phyloP scores from a whole-genome alignment of 805 yeast species.

The Sungouiozyma intestinalis region DNA sequence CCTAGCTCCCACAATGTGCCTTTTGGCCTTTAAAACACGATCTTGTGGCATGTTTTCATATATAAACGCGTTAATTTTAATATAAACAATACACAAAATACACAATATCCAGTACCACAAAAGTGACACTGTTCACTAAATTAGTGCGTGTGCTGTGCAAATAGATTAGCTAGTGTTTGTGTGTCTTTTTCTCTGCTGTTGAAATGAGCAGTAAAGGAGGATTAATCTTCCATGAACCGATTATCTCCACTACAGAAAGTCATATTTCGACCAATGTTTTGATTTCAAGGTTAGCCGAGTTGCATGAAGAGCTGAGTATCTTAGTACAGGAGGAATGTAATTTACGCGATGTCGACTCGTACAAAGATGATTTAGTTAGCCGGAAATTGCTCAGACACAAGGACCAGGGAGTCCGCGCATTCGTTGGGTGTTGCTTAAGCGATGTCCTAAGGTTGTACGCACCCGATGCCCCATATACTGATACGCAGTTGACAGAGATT shows the following conservation, averaged over 20 bases:
- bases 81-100: neutral
- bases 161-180: too few relatives aligned
- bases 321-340: slow-evolving; percentile 53
- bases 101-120: too few relatives aligned
- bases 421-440: slow-evolving; percentile 59
- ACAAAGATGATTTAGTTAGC: slow-evolving; percentile 44
- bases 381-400: slow-evolving; percentile 49
- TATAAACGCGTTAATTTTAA: neutral
- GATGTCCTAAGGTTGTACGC: slow-evolving; percentile 73
- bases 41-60: neutral
- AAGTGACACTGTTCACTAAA: neutral
- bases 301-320: slow-evolving; percentile 54
- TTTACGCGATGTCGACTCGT: slow-evolving; percentile 32
- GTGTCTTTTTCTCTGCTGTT: too few relatives aligned
- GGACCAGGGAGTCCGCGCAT: slow-evolving; percentile 61
- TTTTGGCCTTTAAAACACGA: too few relatives aligned
- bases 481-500: slow-evolving; percentile 47
- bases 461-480: slow-evolving; percentile 82
- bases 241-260: slow-evolving; percentile 46
- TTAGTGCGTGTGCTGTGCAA: too few relatives aligned
- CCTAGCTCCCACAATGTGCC: too few relatives aligned
- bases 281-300: slow-evolving; percentile 41
- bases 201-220: neutral
- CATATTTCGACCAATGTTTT: slow-evolving; percentile 57
- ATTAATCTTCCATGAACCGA: slow-evolving; percentile 10